A percentile compares a stretch with the other conserved stretches of the same genome.
Conservation (phyloP, 2,329 filamentous ascomycete species). For the Tympanopsis confertula region DNA sequence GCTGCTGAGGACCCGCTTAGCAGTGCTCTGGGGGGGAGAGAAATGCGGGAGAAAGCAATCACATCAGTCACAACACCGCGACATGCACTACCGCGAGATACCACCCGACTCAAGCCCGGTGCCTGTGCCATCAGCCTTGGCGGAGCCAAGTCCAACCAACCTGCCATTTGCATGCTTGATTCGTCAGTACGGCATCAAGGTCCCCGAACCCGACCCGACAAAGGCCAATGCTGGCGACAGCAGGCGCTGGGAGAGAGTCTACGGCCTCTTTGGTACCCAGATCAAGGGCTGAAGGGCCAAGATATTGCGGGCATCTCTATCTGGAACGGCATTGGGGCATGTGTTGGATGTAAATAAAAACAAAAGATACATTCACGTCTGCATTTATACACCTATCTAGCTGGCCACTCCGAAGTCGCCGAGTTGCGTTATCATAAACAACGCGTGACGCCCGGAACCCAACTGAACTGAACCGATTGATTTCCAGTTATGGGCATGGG, state of each 20-base stretch:
- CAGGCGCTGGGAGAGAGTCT: constrained; percentile 48
- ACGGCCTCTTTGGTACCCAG: constrained; percentile 52
- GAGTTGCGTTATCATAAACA: no score
- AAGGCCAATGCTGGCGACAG: constrained; percentile 32
- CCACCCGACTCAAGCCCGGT: constrained; percentile 2
- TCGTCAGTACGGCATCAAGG: constrained; percentile 54
- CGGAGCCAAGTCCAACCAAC: constrained; percentile 27
- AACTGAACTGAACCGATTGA: no score
- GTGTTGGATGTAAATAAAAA: no score
- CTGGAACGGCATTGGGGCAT: not conserved
- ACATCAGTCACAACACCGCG: no score
- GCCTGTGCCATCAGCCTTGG: constrained; percentile 7
- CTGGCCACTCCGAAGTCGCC: no score
- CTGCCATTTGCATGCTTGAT: constrained; percentile 61
- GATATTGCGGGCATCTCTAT: constrained; percentile 2
- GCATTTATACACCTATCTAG: no score
- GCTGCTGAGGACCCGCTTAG: not conserved
- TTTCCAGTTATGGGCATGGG: no score
- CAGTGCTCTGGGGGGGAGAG: constrained; percentile 6
- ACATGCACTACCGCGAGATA: no score
- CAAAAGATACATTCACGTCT: no score
- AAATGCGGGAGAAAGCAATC: constrained; percentile 64
- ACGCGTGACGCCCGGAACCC: no score
- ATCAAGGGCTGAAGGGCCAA: constrained; percentile 22
- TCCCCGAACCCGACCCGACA: constrained; percentile 22